Evolutionary conservation across 2,329 filamentous ascomycete genomes (phyloP).

Genomic region (Xylaria sp.): DNA sequence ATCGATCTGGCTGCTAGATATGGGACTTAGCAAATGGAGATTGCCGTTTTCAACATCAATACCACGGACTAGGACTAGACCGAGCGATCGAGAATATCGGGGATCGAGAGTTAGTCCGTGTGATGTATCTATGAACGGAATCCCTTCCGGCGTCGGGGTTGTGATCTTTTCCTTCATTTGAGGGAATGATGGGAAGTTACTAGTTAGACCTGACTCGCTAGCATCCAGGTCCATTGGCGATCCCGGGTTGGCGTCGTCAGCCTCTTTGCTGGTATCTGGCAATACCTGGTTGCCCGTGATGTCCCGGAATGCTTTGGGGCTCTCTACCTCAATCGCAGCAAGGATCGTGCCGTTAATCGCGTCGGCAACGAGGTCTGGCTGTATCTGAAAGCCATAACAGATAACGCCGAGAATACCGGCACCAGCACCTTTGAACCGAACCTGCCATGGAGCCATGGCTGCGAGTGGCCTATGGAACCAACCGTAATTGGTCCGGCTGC

Average conservation of each 20-base stretch:
- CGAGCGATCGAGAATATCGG: slow-evolving; percentile 51
- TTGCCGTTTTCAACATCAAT: slow-evolving; percentile 51
- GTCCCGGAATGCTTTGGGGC: slow-evolving; percentile 43
- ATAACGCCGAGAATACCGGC: slow-evolving; percentile 59
- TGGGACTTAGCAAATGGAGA: slow-evolving; percentile 63
- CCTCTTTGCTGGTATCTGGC: slow-evolving; percentile 14
- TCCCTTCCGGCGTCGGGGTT: slow-evolving; percentile 43
- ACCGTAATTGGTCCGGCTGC: slow-evolving; percentile 23
- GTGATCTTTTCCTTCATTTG: slow-evolving; percentile 28
- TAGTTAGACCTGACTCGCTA: slow-evolving; percentile 4
- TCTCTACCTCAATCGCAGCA: slow-evolving; percentile 59
- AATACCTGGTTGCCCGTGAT: slow-evolving; percentile 7
- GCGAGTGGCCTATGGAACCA: slow-evolving; percentile 56
- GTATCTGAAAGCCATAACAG: slow-evolving; percentile 60
- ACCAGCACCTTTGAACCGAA: slow-evolving; percentile 49
- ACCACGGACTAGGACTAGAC: slow-evolving; percentile 63
- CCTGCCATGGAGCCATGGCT: slow-evolving; percentile 52
- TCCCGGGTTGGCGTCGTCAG: not conserved
- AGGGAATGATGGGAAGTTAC: slow-evolving; percentile 11
- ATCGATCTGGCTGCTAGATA: slow-evolving; percentile 38
- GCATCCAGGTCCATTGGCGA: slow-evolving; percentile 25
- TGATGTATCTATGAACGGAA: slow-evolving; percentile 58
- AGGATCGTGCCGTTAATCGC: slow-evolving; percentile 67
- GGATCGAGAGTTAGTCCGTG: slow-evolving; percentile 55
- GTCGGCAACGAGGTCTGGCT: slow-evolving; percentile 54